A percentile compares a stretch with the other conserved stretches of the same genome.
Conservation (phyloP, 257 asterid genomes). For the Pogostemon cablin region DNA sequence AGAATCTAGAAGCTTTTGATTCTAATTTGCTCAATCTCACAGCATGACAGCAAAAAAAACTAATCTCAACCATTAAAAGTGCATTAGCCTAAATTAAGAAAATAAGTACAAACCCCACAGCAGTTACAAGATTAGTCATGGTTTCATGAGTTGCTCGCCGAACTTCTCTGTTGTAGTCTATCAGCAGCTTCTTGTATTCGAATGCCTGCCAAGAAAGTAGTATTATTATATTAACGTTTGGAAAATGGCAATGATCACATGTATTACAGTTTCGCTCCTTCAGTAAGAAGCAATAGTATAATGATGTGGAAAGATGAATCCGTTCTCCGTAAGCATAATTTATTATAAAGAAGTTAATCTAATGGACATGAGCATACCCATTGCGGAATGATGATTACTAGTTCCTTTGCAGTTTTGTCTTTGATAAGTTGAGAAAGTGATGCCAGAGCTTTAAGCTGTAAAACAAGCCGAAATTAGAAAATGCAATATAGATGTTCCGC, state of each 20-base stretch:
- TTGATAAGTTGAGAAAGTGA: slow-evolving; percentile 74
- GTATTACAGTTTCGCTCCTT: slow-evolving; percentile 23
- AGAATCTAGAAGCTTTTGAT: slow-evolving; percentile 24
- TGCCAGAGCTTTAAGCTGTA: slow-evolving; percentile 90
- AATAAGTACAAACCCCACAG: slow-evolving; percentile 66
- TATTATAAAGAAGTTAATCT: slow-evolving; percentile 20
- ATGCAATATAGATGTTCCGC: neutral
- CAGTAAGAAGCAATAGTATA: slow-evolving; percentile 20
- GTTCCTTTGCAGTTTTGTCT: slow-evolving; percentile 69
- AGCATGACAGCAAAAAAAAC: neutral
- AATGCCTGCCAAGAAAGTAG: slow-evolving; percentile 63
- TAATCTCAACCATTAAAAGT: slow-evolving; percentile 25
- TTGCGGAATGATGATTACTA: slow-evolving; percentile 69
- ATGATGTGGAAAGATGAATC: slow-evolving; percentile 27
- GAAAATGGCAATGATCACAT: slow-evolving; percentile 11
- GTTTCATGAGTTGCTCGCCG: slow-evolving; percentile 96
- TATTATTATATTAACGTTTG: slow-evolving; percentile 16
- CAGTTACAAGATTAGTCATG: slow-evolving; percentile 74
- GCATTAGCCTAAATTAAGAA: slow-evolving; percentile 14
- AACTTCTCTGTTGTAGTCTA: slow-evolving; percentile 95
- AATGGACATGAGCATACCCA: slow-evolving; percentile 65
- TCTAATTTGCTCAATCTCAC: slow-evolving; percentile 18
- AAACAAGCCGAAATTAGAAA: slow-evolving; percentile 34
- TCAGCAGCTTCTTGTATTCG: slow-evolving; percentile 87
- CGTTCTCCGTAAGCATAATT: slow-evolving; percentile 3